Evolutionary conservation across 2,329 filamentous ascomycete genomes (phyloP).

Genomic region (Aureobasidium sp.): DNA sequence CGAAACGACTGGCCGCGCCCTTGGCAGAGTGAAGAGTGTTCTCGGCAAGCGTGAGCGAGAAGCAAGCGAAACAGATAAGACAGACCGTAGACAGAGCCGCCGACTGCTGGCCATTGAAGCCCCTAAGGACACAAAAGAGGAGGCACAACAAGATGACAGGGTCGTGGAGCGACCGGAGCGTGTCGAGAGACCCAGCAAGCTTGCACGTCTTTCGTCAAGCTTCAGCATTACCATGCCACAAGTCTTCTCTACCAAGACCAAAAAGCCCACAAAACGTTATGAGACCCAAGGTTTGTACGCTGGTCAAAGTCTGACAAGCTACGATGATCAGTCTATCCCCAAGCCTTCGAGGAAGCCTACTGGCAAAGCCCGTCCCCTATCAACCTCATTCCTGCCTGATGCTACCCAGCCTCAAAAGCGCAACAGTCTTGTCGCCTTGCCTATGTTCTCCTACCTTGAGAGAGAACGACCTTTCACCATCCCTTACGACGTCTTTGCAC

Average conservation of each 20-base stretch:
- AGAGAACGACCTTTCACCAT: slow-evolving; percentile 70
- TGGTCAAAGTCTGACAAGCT: slow-evolving; percentile 55
- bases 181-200: slow-evolving; percentile 16
- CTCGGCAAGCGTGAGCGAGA: slow-evolving; percentile 33
- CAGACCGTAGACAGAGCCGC: slow-evolving; percentile 13
- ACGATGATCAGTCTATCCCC: slow-evolving; percentile 4
- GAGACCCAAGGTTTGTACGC: slow-evolving; percentile 77
- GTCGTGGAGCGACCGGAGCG: slow-evolving; percentile 5
- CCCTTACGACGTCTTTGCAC: slow-evolving; percentile 84
- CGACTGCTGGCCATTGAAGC: neutral
- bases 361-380: slow-evolving; percentile 1
- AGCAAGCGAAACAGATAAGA: slow-evolving; percentile 27
- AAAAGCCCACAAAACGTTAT: slow-evolving; percentile 63
- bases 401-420: slow-evolving; percentile 41
- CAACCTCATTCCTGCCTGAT: slow-evolving; percentile 13
- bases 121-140: slow-evolving; percentile 4
- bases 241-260: slow-evolving; percentile 10
- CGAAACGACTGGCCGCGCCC: slow-evolving; percentile 11
- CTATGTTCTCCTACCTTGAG: slow-evolving; percentile 47
- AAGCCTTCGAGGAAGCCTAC: neutral
- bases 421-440: slow-evolving; percentile 47
- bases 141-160: neutral
- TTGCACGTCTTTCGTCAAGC: slow-evolving; percentile 13
- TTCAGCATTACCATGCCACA: slow-evolving; percentile 11
- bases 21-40: slow-evolving; percentile 20